A percentile compares a stretch with the other conserved stretches of the same genome.
phyloP scores from a whole-genome alignment of 1,139 yeast genomes.

The Scheffersomyces illinoinensis region DNA sequence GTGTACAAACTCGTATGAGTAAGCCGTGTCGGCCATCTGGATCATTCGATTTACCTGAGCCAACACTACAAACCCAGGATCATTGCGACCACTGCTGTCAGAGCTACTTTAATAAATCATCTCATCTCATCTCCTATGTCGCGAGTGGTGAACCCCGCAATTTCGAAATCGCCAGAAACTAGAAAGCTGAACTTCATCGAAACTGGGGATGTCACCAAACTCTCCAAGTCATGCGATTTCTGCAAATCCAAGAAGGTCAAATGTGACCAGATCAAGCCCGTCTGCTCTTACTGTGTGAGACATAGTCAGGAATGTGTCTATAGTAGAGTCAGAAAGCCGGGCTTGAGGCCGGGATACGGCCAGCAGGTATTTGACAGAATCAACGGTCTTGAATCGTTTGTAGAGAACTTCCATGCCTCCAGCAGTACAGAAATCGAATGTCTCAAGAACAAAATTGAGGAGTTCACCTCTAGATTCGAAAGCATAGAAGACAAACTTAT shows the following conservation, averaged over 20 bases:
- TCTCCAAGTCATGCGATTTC: constrained; percentile 31
- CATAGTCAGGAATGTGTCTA: constrained; percentile 26
- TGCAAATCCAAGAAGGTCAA: constrained; percentile 38
- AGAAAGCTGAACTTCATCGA: background rate
- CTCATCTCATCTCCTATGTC: background rate
- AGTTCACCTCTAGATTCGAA: background rate
- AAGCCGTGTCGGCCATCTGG: background rate
- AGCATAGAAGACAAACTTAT: background rate
- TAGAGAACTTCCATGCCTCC: background rate
- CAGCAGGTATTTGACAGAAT: constrained; percentile 21
- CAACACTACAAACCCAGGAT: background rate
- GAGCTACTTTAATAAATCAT: background rate
- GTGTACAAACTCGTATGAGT: background rate
- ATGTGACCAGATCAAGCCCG: constrained; percentile 34
- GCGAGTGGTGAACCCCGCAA: background rate
- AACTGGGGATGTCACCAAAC: constrained; percentile 5
- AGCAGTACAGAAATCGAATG: background rate
- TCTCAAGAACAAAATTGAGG: background rate
- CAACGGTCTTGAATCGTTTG: constrained; percentile 5
- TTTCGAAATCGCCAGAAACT: background rate
- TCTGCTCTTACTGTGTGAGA: constrained; percentile 31
- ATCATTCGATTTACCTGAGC: background rate
- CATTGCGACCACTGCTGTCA: background rate
- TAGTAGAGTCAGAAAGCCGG: constrained; percentile 30
- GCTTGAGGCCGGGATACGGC: constrained; percentile 31